A percentile compares a stretch with the other conserved stretches of the same genome.
These are phyloP conservation scores for Sarcomyxa edulis DNA, from an alignment of 768 basidiomycete species.

Conservation along the genomic window DNA sequence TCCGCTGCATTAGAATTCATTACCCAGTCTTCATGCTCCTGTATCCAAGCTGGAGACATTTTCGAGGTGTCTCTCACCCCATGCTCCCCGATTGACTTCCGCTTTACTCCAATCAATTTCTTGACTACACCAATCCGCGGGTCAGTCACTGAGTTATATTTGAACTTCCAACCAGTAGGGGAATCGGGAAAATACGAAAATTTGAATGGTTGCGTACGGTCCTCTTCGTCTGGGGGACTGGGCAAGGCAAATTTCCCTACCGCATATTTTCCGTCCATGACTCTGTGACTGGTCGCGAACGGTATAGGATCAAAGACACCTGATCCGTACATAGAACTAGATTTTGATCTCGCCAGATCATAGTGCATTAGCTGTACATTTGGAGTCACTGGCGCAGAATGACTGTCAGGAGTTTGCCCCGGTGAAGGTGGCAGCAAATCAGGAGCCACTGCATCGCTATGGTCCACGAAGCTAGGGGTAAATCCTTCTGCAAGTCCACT, in stretches of 20 bases:
- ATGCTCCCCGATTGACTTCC: constrained; percentile 43
- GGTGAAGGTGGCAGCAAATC: constrained; percentile 49
- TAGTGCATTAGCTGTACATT: constrained; percentile 35
- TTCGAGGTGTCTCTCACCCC: constrained; percentile 24
- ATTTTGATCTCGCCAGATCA: neutral
- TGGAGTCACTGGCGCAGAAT: constrained; percentile 48
- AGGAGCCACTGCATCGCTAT: constrained; percentile 22
- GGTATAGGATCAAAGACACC: constrained; percentile 67
- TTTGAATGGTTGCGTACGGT: constrained; percentile 23
- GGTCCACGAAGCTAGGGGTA: constrained; percentile 22
- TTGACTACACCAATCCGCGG: constrained; percentile 65
- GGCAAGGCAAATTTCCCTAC: constrained; percentile 70
- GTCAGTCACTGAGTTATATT: constrained; percentile 62
- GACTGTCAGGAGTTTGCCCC: constrained; percentile 39
- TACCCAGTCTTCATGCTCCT: constrained; percentile 46
- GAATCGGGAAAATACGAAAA: constrained; percentile 8
- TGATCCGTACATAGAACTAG: constrained; percentile 5
- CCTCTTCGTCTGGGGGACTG: constrained; percentile 53
- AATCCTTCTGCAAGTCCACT: constrained; percentile 21
- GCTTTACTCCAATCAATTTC: constrained; percentile 66
- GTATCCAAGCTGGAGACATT: constrained; percentile 36
- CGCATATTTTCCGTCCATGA: constrained; percentile 69
- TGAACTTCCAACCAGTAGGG: constrained; percentile 38
- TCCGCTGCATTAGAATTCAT: constrained; percentile 26
- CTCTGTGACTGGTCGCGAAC: constrained; percentile 58